A percentile compares a stretch with the other conserved stretches of the same genome.
phyloP scores from a whole-genome alignment of 371 early-diverging fungal species.

The Synchytrium microbalum region DNA sequence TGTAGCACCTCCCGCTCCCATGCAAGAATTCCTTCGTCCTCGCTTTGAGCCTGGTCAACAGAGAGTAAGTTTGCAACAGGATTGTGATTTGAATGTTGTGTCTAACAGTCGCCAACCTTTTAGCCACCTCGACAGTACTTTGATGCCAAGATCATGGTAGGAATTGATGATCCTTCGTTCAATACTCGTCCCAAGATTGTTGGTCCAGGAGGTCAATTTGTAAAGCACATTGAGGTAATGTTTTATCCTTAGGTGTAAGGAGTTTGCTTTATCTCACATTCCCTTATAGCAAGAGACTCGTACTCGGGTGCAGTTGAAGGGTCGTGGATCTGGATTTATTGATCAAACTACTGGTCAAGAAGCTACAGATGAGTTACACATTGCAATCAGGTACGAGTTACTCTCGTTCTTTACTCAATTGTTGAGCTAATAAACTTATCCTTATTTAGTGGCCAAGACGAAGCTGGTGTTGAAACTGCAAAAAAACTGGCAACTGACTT shows the following conservation, averaged over 20 bases:
- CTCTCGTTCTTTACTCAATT: slow-evolving; percentile 2
- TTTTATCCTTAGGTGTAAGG: neutral
- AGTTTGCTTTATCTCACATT: neutral
- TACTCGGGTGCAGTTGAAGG: slow-evolving; percentile 65
- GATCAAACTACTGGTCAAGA: slow-evolving; percentile 60
- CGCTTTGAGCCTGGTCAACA: too few species aligned
- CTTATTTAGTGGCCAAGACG: slow-evolving; percentile 43
- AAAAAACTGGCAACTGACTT: slow-evolving; percentile 62
- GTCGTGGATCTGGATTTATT: slow-evolving; percentile 74
- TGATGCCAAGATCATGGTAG: slow-evolving; percentile 61
- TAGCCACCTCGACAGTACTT: neutral
- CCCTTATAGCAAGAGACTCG: slow-evolving; percentile 58
- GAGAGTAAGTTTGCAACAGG: too few species aligned
- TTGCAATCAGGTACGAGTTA: slow-evolving; percentile 58
- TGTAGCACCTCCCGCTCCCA: slow-evolving; percentile 17
- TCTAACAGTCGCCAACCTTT: too few species aligned
- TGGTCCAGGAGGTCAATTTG: slow-evolving; percentile 74
- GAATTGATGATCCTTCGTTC: slow-evolving; percentile 62
- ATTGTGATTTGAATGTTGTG: too few species aligned
- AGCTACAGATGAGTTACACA: slow-evolving; percentile 69
- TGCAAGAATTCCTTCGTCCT: slow-evolving; percentile 5
- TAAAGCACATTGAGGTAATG: slow-evolving; percentile 60
- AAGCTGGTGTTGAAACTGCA: slow-evolving; percentile 64
- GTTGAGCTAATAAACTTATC: slow-evolving; percentile 1
- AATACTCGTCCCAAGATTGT: slow-evolving; percentile 78